Conservation (phyloP, 352 stramenopile genomes). For the Phytophthora cryptogea region DNA sequence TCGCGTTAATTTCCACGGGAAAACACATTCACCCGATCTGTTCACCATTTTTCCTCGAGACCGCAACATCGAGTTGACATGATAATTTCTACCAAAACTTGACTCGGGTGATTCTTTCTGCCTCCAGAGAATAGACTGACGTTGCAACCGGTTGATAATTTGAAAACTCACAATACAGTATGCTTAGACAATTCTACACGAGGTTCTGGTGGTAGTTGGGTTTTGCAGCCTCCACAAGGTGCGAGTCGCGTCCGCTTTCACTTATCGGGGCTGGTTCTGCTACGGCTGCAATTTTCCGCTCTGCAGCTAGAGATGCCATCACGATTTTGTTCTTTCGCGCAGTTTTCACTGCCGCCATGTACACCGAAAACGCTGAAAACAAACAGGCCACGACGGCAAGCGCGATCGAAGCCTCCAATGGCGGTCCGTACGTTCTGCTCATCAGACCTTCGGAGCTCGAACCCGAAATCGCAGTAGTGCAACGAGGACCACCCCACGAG, state of each 20-base stretch:
- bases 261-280: neutral
- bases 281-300: conserved; percentile 17
- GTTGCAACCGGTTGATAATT: too few species aligned
- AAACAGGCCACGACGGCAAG: conserved; percentile 18
- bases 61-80: too few species aligned
- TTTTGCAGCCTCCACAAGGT: conserved; percentile 12
- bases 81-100: too few species aligned
- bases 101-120: too few species aligned
- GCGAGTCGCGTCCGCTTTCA: conserved; percentile 15
- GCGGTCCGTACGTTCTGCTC: conserved; percentile 49
- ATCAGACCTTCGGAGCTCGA: conserved; percentile 19
- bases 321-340: conserved; percentile 24
- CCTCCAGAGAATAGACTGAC: too few species aligned
- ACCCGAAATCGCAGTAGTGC: conserved; percentile 43
- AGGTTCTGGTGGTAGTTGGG: conserved; percentile 58
- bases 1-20: too few species aligned
- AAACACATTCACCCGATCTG: too few species aligned
- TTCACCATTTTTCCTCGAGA: too few species aligned
- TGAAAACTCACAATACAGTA: neutral
- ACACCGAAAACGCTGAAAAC: conserved; percentile 11
- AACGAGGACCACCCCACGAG: conserved; percentile 65
- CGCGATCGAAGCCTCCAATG: conserved; percentile 38
- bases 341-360: conserved; percentile 11
- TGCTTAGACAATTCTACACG: conserved; percentile 31
- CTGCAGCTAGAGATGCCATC: conserved; percentile 18